A percentile compares a stretch with the other conserved stretches of the same genome.
Conservation (phyloP, 73 alveolate species). For the Paramecium sonneborni region DNA sequence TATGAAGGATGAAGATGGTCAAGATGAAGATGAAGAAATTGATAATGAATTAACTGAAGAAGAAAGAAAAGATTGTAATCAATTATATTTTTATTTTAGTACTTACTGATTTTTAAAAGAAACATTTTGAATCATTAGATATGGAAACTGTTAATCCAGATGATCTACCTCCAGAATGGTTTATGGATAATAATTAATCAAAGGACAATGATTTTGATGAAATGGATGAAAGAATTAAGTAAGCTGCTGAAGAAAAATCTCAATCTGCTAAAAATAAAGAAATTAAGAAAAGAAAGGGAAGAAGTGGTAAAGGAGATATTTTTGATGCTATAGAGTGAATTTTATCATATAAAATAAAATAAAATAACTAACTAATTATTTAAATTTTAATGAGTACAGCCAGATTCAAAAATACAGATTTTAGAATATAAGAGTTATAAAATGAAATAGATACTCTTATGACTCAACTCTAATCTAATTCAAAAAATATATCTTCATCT, state of each 20-base stretch:
- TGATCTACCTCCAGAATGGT: neutral
- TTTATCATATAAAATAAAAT: neutral
- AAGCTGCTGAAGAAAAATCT: neutral
- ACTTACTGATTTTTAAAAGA: conserved; percentile 12
- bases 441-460: neutral
- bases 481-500: neutral
- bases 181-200: neutral
- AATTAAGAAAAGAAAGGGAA: conserved; percentile 16
- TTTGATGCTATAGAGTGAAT: conserved; percentile 15
- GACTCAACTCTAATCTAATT: neutral
- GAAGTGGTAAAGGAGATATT: conserved; percentile 1
- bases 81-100: neutral
- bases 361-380: conserved; percentile 18
- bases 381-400: neutral
- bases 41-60: neutral
- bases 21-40: conserved; percentile 36
- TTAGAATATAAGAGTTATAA: neutral
- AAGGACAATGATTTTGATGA: neutral
- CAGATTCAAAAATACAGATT: neutral
- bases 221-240: neutral
- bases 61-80: neutral
- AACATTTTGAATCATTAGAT: neutral
- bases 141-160: neutral
- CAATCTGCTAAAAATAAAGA: neutral
- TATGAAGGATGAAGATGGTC: neutral